Evolutionary conservation across 495 filamentous ascomycete species (phyloP), one percentile per base, ranked within the genome.

Genomic region (Gamarada debralockiae): DNA sequence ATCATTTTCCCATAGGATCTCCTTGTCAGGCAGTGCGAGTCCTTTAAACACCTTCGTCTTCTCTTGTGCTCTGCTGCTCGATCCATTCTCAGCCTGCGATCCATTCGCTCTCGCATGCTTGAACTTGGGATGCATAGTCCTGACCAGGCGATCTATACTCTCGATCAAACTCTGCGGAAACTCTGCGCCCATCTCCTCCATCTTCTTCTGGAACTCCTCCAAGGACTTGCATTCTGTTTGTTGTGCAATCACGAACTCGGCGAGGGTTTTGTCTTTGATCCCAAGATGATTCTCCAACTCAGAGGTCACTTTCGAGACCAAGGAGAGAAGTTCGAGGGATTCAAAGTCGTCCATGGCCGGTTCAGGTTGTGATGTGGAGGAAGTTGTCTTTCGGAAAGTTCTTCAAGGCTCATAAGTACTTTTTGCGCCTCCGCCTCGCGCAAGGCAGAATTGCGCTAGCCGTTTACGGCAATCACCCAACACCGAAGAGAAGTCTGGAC

Each of bases 201-300:
- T 79, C 56, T 80, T 73, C 59, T 78, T 74, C 70, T 83, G 80
- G 70, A 96, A 96, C 4, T 86, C 82, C 14, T 73, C 64, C 41
- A 88, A 72, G 2, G 75, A 77, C 15, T 68, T 70, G 72, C 83
- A 89, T 82, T 91, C 81, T 61, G 86, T 64, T 60, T 95, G 89
- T 59, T 95, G 88, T 55, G 84, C 88, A 59, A 98, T 96, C 50
- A 97, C 79, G 66, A 95, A 98, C 67, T 97, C 93, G 45, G 93
- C 91, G 15, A 97, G 75, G 1, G 90, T 96, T 72, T 95, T 96
- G 65, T 98, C 92, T 67, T 75, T 87, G 62, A 97, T 84, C 27
- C 92, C 90, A 48, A 98, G 70, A 70, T 98, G 88, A 69, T 98
- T 98, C 59, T 90, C 85, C 38, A 97, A 75, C 72, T 98, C 93